Percentiles rank a stretch among this genome's conserved stretches.
Evolutionary conservation across 257 asterid species (phyloP).

Genomic region (Penstemon newberryi): DNA sequence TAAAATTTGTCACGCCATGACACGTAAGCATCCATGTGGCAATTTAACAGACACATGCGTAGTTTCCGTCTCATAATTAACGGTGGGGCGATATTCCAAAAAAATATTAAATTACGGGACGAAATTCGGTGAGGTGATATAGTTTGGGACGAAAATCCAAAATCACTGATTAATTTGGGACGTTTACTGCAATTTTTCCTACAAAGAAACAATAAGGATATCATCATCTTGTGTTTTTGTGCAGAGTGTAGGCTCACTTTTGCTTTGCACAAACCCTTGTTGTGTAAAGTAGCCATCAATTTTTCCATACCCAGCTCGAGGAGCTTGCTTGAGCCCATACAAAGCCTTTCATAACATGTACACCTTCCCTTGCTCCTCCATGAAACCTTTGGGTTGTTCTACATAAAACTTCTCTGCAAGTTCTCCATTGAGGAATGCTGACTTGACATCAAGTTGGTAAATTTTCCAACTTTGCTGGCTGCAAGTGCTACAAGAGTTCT

Average conservation of each 20-base stretch:
- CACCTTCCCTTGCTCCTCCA: background rate
- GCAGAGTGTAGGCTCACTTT: background rate
- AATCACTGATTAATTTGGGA: too few species aligned
- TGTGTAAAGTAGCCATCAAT: background rate
- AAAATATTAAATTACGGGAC: too few species aligned
- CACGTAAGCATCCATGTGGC: too few species aligned
- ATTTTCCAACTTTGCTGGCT: background rate
- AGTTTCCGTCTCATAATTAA: too few species aligned
- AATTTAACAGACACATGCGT: too few species aligned
- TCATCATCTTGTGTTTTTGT: background rate
- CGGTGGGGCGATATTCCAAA: too few species aligned
- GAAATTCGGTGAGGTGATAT: too few species aligned
- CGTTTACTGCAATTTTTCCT: too few species aligned
- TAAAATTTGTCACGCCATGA: too few species aligned
- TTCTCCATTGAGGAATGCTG: background rate
- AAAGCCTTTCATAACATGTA: background rate
- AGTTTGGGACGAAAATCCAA: too few species aligned
- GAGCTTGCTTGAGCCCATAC: background rate
- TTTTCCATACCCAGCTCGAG: background rate
- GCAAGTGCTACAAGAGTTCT: background rate
- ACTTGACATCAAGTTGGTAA: background rate
- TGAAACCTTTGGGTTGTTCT: background rate
- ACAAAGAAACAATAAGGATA: too few species aligned
- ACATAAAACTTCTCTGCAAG: background rate
- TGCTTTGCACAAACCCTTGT: background rate